These are phyloP conservation scores for Blastobotrys peoriensis DNA, from an alignment of 805 yeast genomes.

Conservation along the genomic window DNA sequence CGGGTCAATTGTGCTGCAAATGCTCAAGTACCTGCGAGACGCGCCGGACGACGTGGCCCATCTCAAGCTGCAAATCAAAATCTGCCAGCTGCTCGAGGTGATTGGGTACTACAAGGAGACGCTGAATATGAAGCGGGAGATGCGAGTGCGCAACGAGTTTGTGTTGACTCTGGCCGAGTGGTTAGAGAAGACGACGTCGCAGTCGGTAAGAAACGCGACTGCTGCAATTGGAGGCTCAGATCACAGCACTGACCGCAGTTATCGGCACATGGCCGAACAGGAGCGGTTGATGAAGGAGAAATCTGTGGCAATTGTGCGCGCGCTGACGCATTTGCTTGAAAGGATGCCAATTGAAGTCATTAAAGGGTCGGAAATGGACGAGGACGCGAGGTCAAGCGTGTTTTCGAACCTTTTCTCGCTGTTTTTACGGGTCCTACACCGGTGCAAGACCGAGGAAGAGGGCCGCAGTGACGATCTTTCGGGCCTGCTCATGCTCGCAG, in stretches of 20 bases:
- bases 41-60: constrained; percentile 10
- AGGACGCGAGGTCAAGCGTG: constrained; percentile 34
- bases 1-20: constrained; percentile 19
- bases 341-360: constrained; percentile 18
- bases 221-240: neutral
- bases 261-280: constrained; percentile 7
- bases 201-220: neutral
- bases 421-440: constrained; percentile 42
- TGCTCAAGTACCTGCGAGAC: constrained; percentile 16
- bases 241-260: constrained; percentile 6
- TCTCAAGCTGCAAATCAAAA: constrained; percentile 17
- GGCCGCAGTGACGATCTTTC: constrained; percentile 3
- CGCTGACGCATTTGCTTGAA: constrained; percentile 16
- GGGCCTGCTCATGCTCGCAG: constrained; percentile 10
- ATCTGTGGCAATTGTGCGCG: constrained; percentile 17
- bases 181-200: constrained; percentile 18
- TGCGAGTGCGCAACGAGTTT: constrained; percentile 19
- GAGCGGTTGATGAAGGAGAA: constrained; percentile 17
- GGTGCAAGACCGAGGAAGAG: constrained; percentile 27
- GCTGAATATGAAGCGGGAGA: constrained; percentile 20
- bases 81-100: constrained; percentile 21
- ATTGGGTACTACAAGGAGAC: constrained; percentile 21
- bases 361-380: constrained; percentile 18
- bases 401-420: constrained; percentile 44
- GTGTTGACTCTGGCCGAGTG: constrained; percentile 23